A percentile compares a stretch with the other conserved stretches of the same genome.
Evolutionary conservation across 1,139 yeast species (phyloP).

Genomic region (Geotrichum histeridarum): DNA sequence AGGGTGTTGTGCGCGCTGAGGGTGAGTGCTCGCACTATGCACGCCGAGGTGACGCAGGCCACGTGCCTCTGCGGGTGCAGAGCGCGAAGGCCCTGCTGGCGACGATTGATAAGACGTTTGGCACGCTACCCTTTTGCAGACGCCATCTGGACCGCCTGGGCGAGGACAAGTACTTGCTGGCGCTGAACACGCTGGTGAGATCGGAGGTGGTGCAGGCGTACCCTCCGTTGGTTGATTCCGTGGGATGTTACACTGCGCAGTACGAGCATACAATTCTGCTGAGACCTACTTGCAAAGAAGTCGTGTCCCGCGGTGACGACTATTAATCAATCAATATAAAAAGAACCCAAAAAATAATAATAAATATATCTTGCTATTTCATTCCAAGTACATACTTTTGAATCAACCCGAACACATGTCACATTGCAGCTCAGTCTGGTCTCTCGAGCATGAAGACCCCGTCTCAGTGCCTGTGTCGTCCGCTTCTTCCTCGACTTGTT

Average conservation of each 20-base stretch:
- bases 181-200: slow-evolving; percentile 80
- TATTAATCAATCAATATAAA: slow-evolving; percentile 41
- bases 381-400: background rate
- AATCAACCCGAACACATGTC: slow-evolving; percentile 3
- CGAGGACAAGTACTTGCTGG: slow-evolving; percentile 83
- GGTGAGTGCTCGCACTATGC: slow-evolving; percentile 97
- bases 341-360: background rate
- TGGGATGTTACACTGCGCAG: slow-evolving; percentile 91
- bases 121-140: slow-evolving; percentile 94
- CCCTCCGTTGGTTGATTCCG: slow-evolving; percentile 80
- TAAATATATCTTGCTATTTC: background rate
- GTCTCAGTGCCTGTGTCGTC: background rate
- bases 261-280: slow-evolving; percentile 88
- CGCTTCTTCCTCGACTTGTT: too few species aligned
- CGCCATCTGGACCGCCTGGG: slow-evolving; percentile 87
- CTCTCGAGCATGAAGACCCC: background rate
- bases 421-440: background rate
- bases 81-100: slow-evolving; percentile 63
- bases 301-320: slow-evolving; percentile 91
- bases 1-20: slow-evolving; percentile 75
- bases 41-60: slow-evolving; percentile 47
- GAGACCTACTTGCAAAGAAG: slow-evolving; percentile 89
- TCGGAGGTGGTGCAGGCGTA: slow-evolving; percentile 86
- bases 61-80: slow-evolving; percentile 49
- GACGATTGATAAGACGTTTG: slow-evolving; percentile 73